Base-by-base conservation (phyloP, 495 filamentous ascomycete genomes). In the Hypoxylon cercidicola region DNA sequence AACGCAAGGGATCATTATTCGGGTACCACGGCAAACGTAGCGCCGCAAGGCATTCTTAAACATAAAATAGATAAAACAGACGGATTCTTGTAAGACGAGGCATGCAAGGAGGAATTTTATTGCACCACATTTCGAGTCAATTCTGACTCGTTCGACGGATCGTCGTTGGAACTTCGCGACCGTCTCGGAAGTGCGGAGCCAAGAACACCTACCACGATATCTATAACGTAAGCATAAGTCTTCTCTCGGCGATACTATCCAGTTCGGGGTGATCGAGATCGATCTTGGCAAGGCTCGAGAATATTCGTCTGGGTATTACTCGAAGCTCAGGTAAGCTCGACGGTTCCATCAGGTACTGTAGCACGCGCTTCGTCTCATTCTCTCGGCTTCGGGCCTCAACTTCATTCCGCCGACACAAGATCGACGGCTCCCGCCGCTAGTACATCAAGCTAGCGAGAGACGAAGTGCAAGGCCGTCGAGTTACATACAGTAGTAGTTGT, bases 21-120 rank as follows among this genome's bases (percentile, higher is more conserved):
- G 45, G 41, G 9, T 52, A 18, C 23, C 23, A 51, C 48, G 49
- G 62, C 28, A 20, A 16, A 12, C 44, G 28, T 30, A n/a, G 30
- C 16, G 18, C 55, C 39, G 55, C n/a, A 25, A 41, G 34, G 50
- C 44, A 13, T 11, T 45, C 16, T 57, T 47, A 15, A 52, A 50
- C 11, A 16, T 18, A 37, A 9, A 52, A 56, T 43, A 47, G 10
- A 12, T n/a, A n/a, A n/a, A n/a, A n/a, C n/a, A n/a, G n/a, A 34
- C 19, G 16, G 13, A 3, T 21, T n/a, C n/a, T 23, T 55, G 45
- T 57, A 23, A 57, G 52, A 53, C 39, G 30, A 13, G 39, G 30
- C 12, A 67, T 54, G 64, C 64, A 67, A 62, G 64, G 64, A 62
- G 64, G n/a, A 9, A 15, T 28, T 56, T 46, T 32, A 53, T 57